phyloP scores from a whole-genome alignment of 345 rosid species.

The Brassica juncea region DNA sequence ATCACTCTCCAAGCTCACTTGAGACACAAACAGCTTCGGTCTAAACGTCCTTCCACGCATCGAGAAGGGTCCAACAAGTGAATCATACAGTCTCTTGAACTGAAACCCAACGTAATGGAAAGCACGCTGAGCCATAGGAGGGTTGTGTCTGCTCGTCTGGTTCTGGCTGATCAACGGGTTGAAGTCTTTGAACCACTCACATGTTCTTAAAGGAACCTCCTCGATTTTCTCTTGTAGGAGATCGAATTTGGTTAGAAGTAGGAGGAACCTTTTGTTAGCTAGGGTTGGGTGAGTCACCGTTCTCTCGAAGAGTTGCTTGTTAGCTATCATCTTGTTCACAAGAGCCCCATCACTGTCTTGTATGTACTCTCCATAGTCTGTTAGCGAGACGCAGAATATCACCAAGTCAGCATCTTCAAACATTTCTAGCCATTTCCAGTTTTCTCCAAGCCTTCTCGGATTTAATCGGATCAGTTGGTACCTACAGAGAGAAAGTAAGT shows the following conservation, averaged over 20 bases:
- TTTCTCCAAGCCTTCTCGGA: constrained; percentile 69
- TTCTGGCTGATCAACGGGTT: constrained; percentile 57
- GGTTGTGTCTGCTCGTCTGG: constrained; percentile 37
- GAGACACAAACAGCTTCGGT: constrained; percentile 60
- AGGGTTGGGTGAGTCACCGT: constrained; percentile 61
- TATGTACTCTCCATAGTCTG: constrained; percentile 57
- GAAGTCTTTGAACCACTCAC: constrained; percentile 86
- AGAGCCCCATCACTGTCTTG: constrained; percentile 53
- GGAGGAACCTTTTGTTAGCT: constrained; percentile 69
- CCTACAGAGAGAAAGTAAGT: constrained; percentile 39
- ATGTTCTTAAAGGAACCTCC: constrained; percentile 53
- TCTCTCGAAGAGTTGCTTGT: constrained; percentile 63
- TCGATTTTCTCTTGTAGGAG: constrained; percentile 72
- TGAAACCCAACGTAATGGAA: constrained; percentile 65
- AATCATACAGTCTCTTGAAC: constrained; percentile 67
- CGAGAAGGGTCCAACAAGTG: constrained; percentile 44
- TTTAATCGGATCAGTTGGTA: constrained; percentile 81
- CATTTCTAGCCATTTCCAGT: constrained; percentile 79
- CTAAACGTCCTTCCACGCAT: constrained; percentile 23
- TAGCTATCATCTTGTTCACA: constrained; percentile 79
- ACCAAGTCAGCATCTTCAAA: constrained; percentile 78
- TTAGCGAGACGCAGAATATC: constrained; percentile 70
- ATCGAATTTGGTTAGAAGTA: constrained; percentile 78
- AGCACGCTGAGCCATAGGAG: constrained; percentile 64
- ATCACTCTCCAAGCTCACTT: constrained; percentile 61